Evolutionary conservation across 352 stramenopile species (phyloP).

Genomic region (Lagenidium sp.): DNA sequence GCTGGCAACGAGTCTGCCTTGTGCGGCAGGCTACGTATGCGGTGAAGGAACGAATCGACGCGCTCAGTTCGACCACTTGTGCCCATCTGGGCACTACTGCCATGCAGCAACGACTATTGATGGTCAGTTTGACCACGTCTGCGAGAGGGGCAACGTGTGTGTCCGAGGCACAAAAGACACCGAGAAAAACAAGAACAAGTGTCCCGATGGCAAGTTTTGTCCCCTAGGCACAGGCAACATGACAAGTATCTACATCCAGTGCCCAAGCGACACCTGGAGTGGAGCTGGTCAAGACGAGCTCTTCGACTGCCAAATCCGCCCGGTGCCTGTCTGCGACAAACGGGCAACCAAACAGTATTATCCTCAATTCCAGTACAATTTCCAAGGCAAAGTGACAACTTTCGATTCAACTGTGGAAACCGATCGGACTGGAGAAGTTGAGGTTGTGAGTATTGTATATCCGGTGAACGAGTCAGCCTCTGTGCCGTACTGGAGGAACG

Average conservation of each 20-base stretch:
- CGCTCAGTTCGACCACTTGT: slow-evolving; percentile 90
- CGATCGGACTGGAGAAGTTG: slow-evolving; percentile 72
- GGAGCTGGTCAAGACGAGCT: slow-evolving; percentile 70
- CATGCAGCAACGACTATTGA: slow-evolving; percentile 67
- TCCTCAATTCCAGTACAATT: slow-evolving; percentile 57
- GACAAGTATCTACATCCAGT: slow-evolving; percentile 81
- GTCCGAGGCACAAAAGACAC: slow-evolving; percentile 82
- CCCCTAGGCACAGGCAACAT: slow-evolving; percentile 80
- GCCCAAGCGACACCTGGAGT: slow-evolving; percentile 88
- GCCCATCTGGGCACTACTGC: slow-evolving; percentile 90
- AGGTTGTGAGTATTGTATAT: slow-evolving; percentile 86
- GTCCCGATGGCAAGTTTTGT: slow-evolving; percentile 91
- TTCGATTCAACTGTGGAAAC: slow-evolving; percentile 76
- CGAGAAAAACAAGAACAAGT: slow-evolving; percentile 89
- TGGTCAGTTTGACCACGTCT: slow-evolving; percentile 84
- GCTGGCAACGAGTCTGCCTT: slow-evolving; percentile 76
- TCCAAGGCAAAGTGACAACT: slow-evolving; percentile 31
- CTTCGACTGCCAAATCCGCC: slow-evolving; percentile 80
- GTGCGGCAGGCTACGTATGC: slow-evolving; percentile 91
- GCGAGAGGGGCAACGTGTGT: slow-evolving; percentile 86
- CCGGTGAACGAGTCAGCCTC: slow-evolving; percentile 89
- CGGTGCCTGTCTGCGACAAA: slow-evolving; percentile 94
- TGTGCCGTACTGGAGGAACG: slow-evolving; percentile 87
- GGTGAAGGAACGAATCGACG: slow-evolving; percentile 88
- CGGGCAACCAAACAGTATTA: slow-evolving; percentile 68